Evolutionary conservation across 176 grass and related monocot genomes (phyloP), one percentile per base, ranked within the genome.

Genomic region (Musa troglodytarum): DNA sequence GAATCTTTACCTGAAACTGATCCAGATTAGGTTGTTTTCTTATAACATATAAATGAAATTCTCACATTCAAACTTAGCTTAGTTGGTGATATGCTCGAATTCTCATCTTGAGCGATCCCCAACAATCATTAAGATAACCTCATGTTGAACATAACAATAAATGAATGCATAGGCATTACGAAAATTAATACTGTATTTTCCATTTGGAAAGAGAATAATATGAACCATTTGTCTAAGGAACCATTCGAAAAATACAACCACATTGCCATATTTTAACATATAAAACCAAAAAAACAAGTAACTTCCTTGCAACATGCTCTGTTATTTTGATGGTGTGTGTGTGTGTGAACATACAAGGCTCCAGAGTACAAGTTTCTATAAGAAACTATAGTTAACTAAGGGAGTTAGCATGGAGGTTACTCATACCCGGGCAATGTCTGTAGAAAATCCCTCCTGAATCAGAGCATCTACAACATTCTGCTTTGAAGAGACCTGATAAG

Each of bases 371-470:
- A 43, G 34, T 43, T 43, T 43, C 5, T 43, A 43, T 43, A 43
- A 24, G 22, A 51, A 20, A 20, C 20, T 22, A 2, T 28, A 63
- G 62, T 75, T 62, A 62, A 56, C 25, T 52, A 11, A 23, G 10
- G 2, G n/a, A 62, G 58, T 8, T 15, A 20, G 16, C 16, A 70
- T 70, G 52, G 34, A 74, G 50, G 8, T 16, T 74, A 24, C 16
- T 16, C 54, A 87, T 89, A 99, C 90, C 80, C 78, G 72, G 81
- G 95, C 95, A 79, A 94, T 82, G 76, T 99, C 95, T 75, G 85
- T 17, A 76, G 95, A 99, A 83, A 89, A 94, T 55, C 87, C 82
- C 72, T 72, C 88, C 56, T 84, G 84, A 81, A 89, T 77, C 64
- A 99, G 83, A 74, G 86, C 79, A 73, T 94, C 79, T 2, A 92